A percentile compares a stretch with the other conserved stretches of the same genome.
phyloP scores from a whole-genome alignment of 208 protist species.

The Wallacemonas rigidus region DNA sequence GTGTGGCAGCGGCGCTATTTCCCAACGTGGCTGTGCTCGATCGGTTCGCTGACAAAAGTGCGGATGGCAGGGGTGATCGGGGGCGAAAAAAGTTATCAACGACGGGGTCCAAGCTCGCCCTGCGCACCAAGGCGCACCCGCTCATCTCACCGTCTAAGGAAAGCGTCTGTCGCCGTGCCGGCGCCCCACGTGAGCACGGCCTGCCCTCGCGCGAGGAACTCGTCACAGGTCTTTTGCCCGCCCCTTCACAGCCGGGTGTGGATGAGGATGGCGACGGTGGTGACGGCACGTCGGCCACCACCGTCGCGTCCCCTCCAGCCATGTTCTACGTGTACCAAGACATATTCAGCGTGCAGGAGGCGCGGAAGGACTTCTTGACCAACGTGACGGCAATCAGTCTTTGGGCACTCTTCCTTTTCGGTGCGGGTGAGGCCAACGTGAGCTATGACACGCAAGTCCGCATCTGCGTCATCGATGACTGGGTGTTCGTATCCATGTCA shows the following conservation, averaged over 20 bases:
- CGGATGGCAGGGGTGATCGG: constrained; percentile 6
- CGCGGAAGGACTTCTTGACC: constrained; percentile 65
- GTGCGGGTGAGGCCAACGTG: constrained; percentile 58
- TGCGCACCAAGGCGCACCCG: constrained; percentile 54
- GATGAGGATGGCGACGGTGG: background rate
- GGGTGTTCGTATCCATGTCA: constrained; percentile 69
- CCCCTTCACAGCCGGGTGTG: no score
- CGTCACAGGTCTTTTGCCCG: constrained; percentile 23
- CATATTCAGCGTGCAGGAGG: constrained; percentile 67
- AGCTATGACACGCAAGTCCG: constrained; percentile 44
- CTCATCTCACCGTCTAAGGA: constrained; percentile 74
- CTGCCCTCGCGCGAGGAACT: constrained; percentile 36
- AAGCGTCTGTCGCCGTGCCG: constrained; percentile 72
- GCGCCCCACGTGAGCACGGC: constrained; percentile 33
- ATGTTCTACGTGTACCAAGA: constrained; percentile 83
- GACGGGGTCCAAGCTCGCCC: constrained; percentile 43
- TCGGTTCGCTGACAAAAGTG: constrained; percentile 24
- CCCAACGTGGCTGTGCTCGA: constrained; percentile 88
- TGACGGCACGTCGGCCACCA: no score
- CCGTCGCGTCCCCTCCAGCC: no score
- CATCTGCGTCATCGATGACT: constrained; percentile 74
- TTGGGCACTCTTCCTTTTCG: constrained; percentile 87
- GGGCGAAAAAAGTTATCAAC: constrained; percentile 9
- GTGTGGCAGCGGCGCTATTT: constrained; percentile 72
- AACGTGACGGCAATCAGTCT: constrained; percentile 70